Conservation (phyloP, 2,329 filamentous ascomycete genomes). For the Ophiostoma sp. region DNA sequence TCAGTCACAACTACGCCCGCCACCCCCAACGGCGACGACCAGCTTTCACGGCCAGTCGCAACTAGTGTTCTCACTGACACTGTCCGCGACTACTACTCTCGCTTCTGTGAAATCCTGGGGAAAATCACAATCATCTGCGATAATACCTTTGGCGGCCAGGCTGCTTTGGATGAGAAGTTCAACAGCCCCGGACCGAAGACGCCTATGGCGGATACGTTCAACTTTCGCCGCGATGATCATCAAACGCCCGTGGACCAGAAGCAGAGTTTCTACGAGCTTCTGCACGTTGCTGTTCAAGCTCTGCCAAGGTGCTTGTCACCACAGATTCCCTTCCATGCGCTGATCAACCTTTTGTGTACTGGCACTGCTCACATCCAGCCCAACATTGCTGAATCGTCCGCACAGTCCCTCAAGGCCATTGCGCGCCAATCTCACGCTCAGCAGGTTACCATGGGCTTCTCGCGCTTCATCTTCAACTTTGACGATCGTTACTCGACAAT, state of each 20-base stretch:
- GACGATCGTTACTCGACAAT: constrained; percentile 96
- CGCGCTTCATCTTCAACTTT: constrained; percentile 97
- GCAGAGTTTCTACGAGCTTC: constrained; percentile 89
- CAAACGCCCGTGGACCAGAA: constrained; percentile 71
- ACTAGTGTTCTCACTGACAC: constrained; percentile 63
- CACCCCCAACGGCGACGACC: constrained; percentile 49
- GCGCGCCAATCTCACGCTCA: constrained; percentile 89
- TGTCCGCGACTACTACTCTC: constrained; percentile 76
- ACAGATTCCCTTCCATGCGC: constrained; percentile 84
- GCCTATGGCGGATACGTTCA: constrained; percentile 89
- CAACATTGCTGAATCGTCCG: constrained; percentile 87
- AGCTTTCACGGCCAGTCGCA: constrained; percentile 60
- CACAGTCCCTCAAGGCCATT: constrained; percentile 89
- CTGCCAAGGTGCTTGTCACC: constrained; percentile 87
- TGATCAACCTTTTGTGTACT: constrained; percentile 93
- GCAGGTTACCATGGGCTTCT: constrained; percentile 93
- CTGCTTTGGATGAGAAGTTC: constrained; percentile 92
- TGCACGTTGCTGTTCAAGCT: constrained; percentile 93
- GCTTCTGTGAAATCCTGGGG: constrained; percentile 90
- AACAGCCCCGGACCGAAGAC: constrained; percentile 83
- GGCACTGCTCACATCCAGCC: constrained; percentile 92
- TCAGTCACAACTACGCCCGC: constrained; percentile 14
- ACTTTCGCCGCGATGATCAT: constrained; percentile 79
- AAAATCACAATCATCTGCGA: constrained; percentile 96
- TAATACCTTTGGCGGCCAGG: constrained; percentile 93